Evolutionary conservation across 176 grass and related monocot genomes (phyloP).

Genomic region (Thinopyrum elongatum): DNA sequence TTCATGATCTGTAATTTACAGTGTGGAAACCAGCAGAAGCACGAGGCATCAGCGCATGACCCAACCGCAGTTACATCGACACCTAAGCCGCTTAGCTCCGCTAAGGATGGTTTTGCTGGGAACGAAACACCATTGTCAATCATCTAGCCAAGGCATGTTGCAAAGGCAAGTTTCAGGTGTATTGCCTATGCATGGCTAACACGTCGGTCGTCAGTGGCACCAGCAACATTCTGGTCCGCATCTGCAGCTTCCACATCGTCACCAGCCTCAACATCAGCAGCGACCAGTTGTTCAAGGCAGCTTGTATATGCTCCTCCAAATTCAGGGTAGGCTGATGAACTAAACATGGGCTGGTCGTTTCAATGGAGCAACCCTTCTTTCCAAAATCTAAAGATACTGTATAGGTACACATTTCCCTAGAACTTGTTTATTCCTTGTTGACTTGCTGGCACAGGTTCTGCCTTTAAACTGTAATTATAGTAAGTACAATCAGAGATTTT

Average conservation of each 20-base stretch:
- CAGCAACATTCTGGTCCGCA: not conserved
- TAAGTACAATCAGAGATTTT: not conserved
- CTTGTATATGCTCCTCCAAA: slow-evolving; percentile 56
- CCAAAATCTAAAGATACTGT: slow-evolving; percentile 41
- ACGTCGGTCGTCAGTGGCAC: not conserved
- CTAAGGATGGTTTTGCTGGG: slow-evolving; percentile 37
- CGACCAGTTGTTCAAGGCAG: slow-evolving; percentile 38
- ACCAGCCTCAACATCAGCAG: slow-evolving; percentile 41
- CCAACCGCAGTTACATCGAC: slow-evolving; percentile 8
- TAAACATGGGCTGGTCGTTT: slow-evolving; percentile 20
- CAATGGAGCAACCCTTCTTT: slow-evolving; percentile 5
- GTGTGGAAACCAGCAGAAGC: too few relatives aligned
- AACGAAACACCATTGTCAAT: slow-evolving; percentile 41
- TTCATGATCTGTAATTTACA: not conserved
- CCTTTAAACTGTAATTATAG: not conserved
- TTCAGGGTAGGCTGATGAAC: slow-evolving; percentile 52
- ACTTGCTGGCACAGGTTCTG: not conserved
- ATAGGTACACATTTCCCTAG: slow-evolving; percentile 31
- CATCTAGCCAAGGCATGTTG: slow-evolving; percentile 43
- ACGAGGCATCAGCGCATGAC: not conserved
- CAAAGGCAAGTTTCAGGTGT: slow-evolving; percentile 42
- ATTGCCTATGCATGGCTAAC: slow-evolving; percentile 9
- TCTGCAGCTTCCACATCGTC: slow-evolving; percentile 36
- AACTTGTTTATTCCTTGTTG: not conserved
- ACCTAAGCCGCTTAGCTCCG: slow-evolving; percentile 21